These are phyloP conservation scores for Xylariaceae sp. DNA, from an alignment of 2,329 filamentous ascomycete genomes.

Conservation along the genomic window DNA sequence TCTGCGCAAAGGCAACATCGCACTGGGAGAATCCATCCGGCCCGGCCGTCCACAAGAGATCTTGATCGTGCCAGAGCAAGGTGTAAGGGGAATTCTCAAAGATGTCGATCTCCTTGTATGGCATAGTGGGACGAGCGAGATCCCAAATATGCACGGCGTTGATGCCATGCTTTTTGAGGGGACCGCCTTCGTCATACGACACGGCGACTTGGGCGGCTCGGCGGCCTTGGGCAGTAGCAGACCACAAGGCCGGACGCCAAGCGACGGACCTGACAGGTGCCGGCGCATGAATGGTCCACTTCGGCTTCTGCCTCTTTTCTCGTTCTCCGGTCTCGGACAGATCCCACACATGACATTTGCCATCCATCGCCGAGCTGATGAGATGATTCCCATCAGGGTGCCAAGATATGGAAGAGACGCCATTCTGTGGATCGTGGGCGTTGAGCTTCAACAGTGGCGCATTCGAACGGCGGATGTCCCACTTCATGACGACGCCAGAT, in stretches of 20 bases:
- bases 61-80: constrained; percentile 56
- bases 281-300: constrained; percentile 53
- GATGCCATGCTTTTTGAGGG: constrained; percentile 46
- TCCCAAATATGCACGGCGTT: constrained; percentile 61
- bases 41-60: constrained; percentile 59
- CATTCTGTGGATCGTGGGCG: constrained; percentile 47
- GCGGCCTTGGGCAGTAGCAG: constrained; percentile 52
- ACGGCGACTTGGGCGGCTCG: constrained; percentile 56
- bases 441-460: constrained; percentile 51
- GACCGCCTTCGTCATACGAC: constrained; percentile 50
- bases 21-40: constrained; percentile 59
- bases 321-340: constrained; percentile 52
- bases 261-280: constrained; percentile 51
- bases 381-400: constrained; percentile 61
- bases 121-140: constrained; percentile 57
- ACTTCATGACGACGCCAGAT: constrained; percentile 53
- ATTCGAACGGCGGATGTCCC: constrained; percentile 50
- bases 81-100: constrained; percentile 51
- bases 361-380: constrained; percentile 55
- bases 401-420: constrained; percentile 55
- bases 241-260: constrained; percentile 60
- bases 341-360: constrained; percentile 59
- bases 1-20: constrained; percentile 56
- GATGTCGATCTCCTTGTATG: constrained; percentile 57
- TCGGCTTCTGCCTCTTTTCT: constrained; percentile 56